Base-by-base conservation (phyloP, 257 asterid genomes). In the Nicotiana otophora region DNA sequence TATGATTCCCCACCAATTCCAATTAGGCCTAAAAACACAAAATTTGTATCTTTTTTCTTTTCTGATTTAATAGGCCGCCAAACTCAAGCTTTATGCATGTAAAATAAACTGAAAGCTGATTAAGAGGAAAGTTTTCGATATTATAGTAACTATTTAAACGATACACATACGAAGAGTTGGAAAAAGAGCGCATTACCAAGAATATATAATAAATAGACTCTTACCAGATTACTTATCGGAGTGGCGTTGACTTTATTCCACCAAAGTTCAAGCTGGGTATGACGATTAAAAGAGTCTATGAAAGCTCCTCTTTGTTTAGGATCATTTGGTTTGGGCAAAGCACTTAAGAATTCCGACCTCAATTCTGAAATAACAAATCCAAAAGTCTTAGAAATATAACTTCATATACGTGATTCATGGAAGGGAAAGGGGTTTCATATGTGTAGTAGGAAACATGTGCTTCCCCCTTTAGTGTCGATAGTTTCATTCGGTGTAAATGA, bases 181-280 rank as follows among this genome's bases (percentile, higher is more conserved):
- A 36, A 5, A 36, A 36, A 36, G 42, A 36, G 42, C 8, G 42
- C 42, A 36, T 0, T 5, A 36, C 42, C 42, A 36, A 36, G 42
- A 36, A 36, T 36, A 36, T 36, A 36, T 36, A 36, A 36, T 36
- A 36, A 36, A 36, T 36, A 36, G 10, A 36, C 0, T 42, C 78
- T 70, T 70, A 70, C 78, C 12, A 11, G 19, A 42, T 42, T 70
- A 70, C 20, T 11, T 42, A 42, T 14, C 1, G 78, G 78, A 42
- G 78, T 70, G 0, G 78, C 78, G 5, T 70, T 70, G 58, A 70
- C 53, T 42, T 70, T 70, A 20, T 70, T 70, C 78, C 78, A 70
- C 78, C 78, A 70, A 11, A 70, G 12, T 70, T 42, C 78, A 42
- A 70, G 78, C 12, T 42, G 78, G 30, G 78, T 70, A 20, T 70